phyloP scores from a whole-genome alignment of 805 yeast genomes.

The Spathaspora boniae region DNA sequence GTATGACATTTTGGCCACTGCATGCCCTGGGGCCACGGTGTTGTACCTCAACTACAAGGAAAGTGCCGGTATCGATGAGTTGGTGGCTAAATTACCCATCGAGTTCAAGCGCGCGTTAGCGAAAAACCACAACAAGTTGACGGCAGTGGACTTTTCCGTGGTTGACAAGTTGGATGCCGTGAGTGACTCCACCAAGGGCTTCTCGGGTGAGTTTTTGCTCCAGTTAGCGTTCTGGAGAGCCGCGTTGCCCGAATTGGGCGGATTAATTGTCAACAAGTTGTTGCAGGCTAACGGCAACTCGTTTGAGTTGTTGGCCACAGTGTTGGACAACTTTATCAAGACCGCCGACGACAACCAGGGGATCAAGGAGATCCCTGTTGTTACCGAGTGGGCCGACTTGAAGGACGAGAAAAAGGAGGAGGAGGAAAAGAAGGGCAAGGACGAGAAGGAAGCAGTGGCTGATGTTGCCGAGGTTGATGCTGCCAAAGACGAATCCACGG shows the following conservation, averaged over 20 bases:
- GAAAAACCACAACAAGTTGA: conserved; percentile 49
- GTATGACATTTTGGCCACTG: conserved; percentile 61
- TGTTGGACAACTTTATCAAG: conserved; percentile 61
- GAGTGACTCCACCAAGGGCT: conserved; percentile 61
- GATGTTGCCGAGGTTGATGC: no score
- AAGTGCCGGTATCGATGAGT: conserved; percentile 38
- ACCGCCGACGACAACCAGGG: conserved; percentile 47
- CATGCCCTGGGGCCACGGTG: conserved; percentile 53
- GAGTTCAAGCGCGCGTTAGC: conserved; percentile 51
- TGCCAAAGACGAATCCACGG: no score
- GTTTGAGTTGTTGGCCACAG: conserved; percentile 74
- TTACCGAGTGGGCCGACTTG: conserved; percentile 30
- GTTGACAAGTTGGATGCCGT: conserved; percentile 57
- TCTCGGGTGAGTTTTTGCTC: conserved; percentile 67
- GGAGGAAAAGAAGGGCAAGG: conserved; percentile 17
- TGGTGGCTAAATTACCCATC: conserved; percentile 51
- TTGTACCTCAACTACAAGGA: conserved; percentile 42
- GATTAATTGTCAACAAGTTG: conserved; percentile 70
- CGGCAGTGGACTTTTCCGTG: conserved; percentile 57
- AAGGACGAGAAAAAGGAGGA: conserved; percentile 35
- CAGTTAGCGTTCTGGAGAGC: conserved; percentile 81
- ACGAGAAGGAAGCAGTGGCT: conserved; percentile 24
- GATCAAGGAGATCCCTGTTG: conserved; percentile 33
- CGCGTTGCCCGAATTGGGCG: conserved; percentile 58
- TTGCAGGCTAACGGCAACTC: conserved; percentile 79